Conservation (phyloP, 768 basidiomycete species). For the Macrolepiota dolichaula region DNA sequence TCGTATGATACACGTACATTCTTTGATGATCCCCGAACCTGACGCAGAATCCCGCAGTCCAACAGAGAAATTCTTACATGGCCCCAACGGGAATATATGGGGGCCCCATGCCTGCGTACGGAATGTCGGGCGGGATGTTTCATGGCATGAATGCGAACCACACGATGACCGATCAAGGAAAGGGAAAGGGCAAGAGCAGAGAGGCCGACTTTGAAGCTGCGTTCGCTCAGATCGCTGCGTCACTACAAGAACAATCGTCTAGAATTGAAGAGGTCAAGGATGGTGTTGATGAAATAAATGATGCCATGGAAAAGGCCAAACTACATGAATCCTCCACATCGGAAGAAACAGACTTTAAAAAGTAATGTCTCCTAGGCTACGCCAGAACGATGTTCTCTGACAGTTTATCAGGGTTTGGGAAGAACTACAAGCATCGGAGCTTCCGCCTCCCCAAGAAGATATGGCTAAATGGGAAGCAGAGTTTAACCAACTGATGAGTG, state of each 20-base stretch:
- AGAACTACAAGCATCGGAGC: conserved; percentile 52
- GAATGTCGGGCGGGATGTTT: conserved; percentile 28
- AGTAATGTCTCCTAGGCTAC: conserved; percentile 31
- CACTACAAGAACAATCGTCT: conserved; percentile 31
- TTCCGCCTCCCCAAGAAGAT: conserved; percentile 58
- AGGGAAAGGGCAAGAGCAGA: conserved; percentile 77
- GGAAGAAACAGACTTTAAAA: conserved; percentile 43
- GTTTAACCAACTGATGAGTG: conserved; percentile 73
- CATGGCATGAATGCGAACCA: conserved; percentile 27
- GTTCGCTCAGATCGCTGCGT: conserved; percentile 65
- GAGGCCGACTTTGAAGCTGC: conserved; percentile 86
- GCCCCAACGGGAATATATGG: conserved; percentile 32
- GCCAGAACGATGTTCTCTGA: conserved; percentile 1
- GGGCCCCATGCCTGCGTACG: conserved; percentile 35
- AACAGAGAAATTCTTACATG: conserved; percentile 40
- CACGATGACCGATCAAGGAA: conserved; percentile 28
- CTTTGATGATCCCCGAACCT: background rate
- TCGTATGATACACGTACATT: conserved; percentile 27
- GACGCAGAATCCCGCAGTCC: conserved; percentile 23
- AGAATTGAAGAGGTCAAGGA: conserved; percentile 40
- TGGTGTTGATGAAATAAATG: conserved; percentile 46
- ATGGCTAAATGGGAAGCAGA: conserved; percentile 81
- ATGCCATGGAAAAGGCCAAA: conserved; percentile 31
- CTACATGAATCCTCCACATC: conserved; percentile 28
- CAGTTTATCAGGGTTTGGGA: conserved; percentile 53